Conservation (phyloP, 179 eudicot genomes). For the Drosera spatulata region DNA sequence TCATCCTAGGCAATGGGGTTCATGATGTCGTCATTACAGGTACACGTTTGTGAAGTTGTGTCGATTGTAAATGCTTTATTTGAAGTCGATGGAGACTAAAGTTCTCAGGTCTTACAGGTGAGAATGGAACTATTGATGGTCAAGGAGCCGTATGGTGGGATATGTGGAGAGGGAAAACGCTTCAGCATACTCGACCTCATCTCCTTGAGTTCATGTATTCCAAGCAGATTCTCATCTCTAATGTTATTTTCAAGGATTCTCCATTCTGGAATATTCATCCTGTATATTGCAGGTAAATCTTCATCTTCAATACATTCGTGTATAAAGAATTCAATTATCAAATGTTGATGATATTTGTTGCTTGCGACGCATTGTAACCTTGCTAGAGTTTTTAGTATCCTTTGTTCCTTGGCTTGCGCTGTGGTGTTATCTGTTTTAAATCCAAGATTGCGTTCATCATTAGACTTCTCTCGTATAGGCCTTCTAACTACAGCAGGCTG, state of each 20-base stretch:
- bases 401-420: too few relatives aligned
- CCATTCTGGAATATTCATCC: conserved; percentile 98
- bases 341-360: too few relatives aligned
- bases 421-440: too few relatives aligned
- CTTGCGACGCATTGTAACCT: too few relatives aligned
- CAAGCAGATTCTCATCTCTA: conserved; percentile 55
- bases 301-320: neutral
- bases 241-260: conserved; percentile 72
- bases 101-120: conserved; percentile 34
- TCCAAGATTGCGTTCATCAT: too few relatives aligned
- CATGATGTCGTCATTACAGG: conserved; percentile 88
- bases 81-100: too few relatives aligned
- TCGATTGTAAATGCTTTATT: neutral
- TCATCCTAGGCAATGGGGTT: conserved; percentile 71
- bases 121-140: conserved; percentile 95
- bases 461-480: too few relatives aligned
- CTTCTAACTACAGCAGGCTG: too few relatives aligned
- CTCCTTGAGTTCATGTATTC: conserved; percentile 82
- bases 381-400: too few relatives aligned
- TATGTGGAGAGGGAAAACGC: conserved; percentile 78
- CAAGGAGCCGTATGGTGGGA: conserved; percentile 97
- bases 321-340: too few relatives aligned
- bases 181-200: conserved; percentile 68
- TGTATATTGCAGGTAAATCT: conserved; percentile 85
- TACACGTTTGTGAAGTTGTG: conserved; percentile 11